Base-by-base conservation (phyloP, 2,329 filamentous ascomycete genomes). In the Botryosphaeria dothidea region DNA sequence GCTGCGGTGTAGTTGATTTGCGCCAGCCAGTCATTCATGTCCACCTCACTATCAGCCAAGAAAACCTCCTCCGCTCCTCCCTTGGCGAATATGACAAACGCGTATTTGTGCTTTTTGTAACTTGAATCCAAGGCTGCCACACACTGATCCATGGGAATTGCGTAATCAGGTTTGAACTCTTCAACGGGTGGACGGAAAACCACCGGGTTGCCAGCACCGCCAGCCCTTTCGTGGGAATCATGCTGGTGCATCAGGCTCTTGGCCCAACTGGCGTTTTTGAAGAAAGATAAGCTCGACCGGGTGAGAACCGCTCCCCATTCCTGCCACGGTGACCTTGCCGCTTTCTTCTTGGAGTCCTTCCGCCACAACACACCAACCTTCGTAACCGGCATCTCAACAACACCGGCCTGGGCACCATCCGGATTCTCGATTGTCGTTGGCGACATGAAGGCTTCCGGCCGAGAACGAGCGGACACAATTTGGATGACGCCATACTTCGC, bases 251-350 rank as follows among this genome's bases (percentile, higher is more conserved):
- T 93, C 68, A 99, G 79, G 66, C 86, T 91, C 77, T 97, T 98
- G 36, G 96, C 88, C 94, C 95, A 99, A 21, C 88, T 84, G 4
- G 92, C 90, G 74, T 98, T 97, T 65, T 92, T 90, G 81, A 98
- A 99, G 77, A 99, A 92, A 77, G 97, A 99, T 7, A 99, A 85
- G 73, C 97, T 94, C 5, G 95, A 96, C n/a, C 94, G 92, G 0
- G 95, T 99, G 31, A 99, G 84, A 66, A 99, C 91, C 25, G 93
- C 95, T 61, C 95, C 95, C 95, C 95, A 99, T 83, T 99, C 95
- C 74, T 97, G 94, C 95, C 95, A 99, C 1, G 95, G 94, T 11
- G 94, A 97, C 48, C 94, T 87, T 0, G 93, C 90, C 78, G 96
- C 96, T 80, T 95, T 94, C 79, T 94, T 97, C 80, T 96, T 97